Evolutionary conservation across 2,329 filamentous ascomycete genomes (phyloP), one percentile per base, ranked within the genome.

Genomic region (Botrytis tulipae): DNA sequence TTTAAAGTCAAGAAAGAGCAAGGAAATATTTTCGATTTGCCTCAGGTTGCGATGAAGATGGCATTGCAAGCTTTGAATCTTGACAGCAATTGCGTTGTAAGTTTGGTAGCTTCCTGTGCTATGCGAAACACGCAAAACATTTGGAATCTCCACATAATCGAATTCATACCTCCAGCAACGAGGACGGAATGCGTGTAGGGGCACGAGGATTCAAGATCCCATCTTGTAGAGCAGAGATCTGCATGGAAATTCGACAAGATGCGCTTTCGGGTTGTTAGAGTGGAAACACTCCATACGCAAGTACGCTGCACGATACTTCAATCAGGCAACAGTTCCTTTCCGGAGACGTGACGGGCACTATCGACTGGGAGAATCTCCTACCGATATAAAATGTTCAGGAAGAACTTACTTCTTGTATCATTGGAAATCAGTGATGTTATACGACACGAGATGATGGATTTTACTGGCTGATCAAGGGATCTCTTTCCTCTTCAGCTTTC

Each of bases 301-400:
- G 48, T 51, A n/a, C 48, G 48, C 48, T n/a, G 48, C 48, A 51
- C 25, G 3, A 51, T 7, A 7, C 10, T 51, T n/a, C 48, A 51
- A 7, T 14, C 48, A 51, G 22, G 48, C 46, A 4, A 51, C 48
- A 51, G 12, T n/a, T 51, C 3, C 25, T 51, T 1, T 10, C 22
- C 25, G 22, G 25, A 51, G 25, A 51, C 25, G 48, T 51, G 48
- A 51, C 10, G 14, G 10, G 25, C 4, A 4, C 22, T 51, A 25
- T n/a, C 25, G 4, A 14, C 5, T n/a, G 25, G 22, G 14, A 51
- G 0, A 14, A 1, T 0, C 6, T 3, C 8, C 3, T n/a, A 51
- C 25, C 25, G 25, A 51, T 10, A 51, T 51, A 51, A 51, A 4
- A 5, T 51, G 25, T n/a, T 51, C 5, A 16, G n/a, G 7, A 4